Evolutionary conservation across 2,329 filamentous ascomycete species (phyloP), one percentile per base, ranked within the genome.

Genomic region (Cladosporium sp.): DNA sequence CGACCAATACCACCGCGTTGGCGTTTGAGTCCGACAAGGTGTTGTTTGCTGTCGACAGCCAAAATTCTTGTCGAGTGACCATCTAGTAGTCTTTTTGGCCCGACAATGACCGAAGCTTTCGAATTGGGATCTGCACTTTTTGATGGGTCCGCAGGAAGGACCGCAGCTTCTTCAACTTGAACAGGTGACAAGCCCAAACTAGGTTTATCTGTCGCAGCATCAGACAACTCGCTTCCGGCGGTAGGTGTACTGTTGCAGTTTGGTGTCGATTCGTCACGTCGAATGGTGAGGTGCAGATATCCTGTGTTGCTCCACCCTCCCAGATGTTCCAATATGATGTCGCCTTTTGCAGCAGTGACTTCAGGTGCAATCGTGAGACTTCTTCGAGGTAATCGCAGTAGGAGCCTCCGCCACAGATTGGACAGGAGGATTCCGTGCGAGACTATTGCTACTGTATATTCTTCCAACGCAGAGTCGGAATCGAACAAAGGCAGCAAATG

Each of bases 1-100:
- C 88, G 94, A 57, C 91, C 91, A 59, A 96, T 88, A 3, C 92
- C 92, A 30, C 90, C 90, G 22, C 88, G 80, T 8, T 90, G 93
- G 73, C 90, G 88, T 71, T 87, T 92, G 59, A 96, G 76, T 28
- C 86, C 85, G 45, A 78, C 74, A 2, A 96, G 81, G 73, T 97
- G 92, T 3, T 84, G 81, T 60, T 83, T 81, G 61, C 82, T 83
- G 70, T 96, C 93, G 63, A 91, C 80, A 5, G 77, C 77, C 47
- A 83, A 72, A 28, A 95, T 79, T 7, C 77, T 72, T 17, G 80
- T 77, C 14, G 71, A 75, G 76, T 77, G 81, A n/a, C 73, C 73
- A 17, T 63, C 36, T 7, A 74, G 59, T 3, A 70, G 55, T 12
- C 20, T 43, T 17, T 34, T 15, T 6, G 9, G 8, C 14, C 6